Conservation (phyloP, 2,329 filamentous ascomycete species). For the Hymenoscyphus occultus region DNA sequence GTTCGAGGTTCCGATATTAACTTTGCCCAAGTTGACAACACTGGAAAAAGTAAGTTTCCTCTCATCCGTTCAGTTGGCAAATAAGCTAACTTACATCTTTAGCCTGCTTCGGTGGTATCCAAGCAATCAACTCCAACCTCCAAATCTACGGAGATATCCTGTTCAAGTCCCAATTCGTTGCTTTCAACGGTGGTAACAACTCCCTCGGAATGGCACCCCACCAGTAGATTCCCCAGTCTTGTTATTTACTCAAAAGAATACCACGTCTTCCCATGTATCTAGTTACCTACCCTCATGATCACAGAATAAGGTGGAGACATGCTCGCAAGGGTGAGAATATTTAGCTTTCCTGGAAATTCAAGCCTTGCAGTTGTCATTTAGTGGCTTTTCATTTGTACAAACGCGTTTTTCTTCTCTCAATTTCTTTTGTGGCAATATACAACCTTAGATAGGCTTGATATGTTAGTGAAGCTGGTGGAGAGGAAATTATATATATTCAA, state of each 20-base stretch:
- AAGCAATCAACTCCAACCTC: slow-evolving; percentile 53
- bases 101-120: slow-evolving; percentile 67
- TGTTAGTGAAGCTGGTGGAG: background rate
- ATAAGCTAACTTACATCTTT: slow-evolving; percentile 14
- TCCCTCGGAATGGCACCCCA: slow-evolving; percentile 49
- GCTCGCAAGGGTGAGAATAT: background rate
- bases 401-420: background rate
- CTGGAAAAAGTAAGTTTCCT: slow-evolving; percentile 47
- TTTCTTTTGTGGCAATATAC: background rate
- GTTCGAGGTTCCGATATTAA: slow-evolving; percentile 45
- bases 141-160: slow-evolving; percentile 63
- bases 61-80: background rate
- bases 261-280: background rate
- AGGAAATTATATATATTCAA: background rate
- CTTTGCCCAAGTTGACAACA: slow-evolving; percentile 47
- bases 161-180: slow-evolving; percentile 60
- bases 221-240: slow-evolving; percentile 18
- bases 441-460: background rate
- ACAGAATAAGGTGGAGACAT: background rate
- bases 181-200: slow-evolving; percentile 55
- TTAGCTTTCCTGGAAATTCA: no score
- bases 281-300: background rate
- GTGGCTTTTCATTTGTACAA: background rate
- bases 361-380: background rate
- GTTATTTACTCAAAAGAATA: background rate